A percentile compares a stretch with the other conserved stretches of the same genome.
Conservation (phyloP, 805 yeast species). For the Clavispora phyllophila region DNA sequence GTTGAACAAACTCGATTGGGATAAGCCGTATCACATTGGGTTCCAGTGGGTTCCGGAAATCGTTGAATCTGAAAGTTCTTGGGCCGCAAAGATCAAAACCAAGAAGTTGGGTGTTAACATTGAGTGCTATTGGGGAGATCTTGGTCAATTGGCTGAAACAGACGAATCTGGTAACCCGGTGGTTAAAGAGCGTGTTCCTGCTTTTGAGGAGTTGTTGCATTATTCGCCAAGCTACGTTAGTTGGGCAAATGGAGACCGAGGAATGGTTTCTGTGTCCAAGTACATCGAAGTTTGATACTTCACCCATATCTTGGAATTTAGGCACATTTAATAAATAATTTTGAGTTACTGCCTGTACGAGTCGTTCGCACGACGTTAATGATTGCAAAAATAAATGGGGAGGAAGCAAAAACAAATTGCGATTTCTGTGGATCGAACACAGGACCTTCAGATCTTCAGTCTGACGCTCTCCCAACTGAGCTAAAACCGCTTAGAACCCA, state of each 20-base stretch:
- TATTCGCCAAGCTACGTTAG: conserved; percentile 63
- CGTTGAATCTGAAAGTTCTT: conserved; percentile 35
- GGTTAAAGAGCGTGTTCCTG: conserved; percentile 48
- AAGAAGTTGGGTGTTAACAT: conserved; percentile 51
- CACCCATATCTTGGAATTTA: neutral
- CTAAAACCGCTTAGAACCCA: conserved; percentile 20
- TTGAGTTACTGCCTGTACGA: neutral
- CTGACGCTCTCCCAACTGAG: conserved; percentile 26
- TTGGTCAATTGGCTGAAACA: conserved; percentile 38
- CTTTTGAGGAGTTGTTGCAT: conserved; percentile 62
- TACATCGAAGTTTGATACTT: conserved; percentile 33
- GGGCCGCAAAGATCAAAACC: conserved; percentile 21
- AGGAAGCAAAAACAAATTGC: conserved; percentile 4
- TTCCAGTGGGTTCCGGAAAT: conserved; percentile 73
- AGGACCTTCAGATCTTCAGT: conserved; percentile 18
- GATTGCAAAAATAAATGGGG: neutral
- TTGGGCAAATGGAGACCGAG: conserved; percentile 62
- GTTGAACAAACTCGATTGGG: conserved; percentile 63
- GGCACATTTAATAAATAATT: neutral
- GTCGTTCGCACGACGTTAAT: neutral
- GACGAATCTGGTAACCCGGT: conserved; percentile 16
- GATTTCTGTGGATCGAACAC: conserved; percentile 14
- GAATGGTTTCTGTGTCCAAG: conserved; percentile 58
- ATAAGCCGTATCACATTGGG: conserved; percentile 52
- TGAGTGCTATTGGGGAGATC: conserved; percentile 77